Base-by-base conservation (phyloP, 257 asterid species). In the Penstemon eatonii region DNA sequence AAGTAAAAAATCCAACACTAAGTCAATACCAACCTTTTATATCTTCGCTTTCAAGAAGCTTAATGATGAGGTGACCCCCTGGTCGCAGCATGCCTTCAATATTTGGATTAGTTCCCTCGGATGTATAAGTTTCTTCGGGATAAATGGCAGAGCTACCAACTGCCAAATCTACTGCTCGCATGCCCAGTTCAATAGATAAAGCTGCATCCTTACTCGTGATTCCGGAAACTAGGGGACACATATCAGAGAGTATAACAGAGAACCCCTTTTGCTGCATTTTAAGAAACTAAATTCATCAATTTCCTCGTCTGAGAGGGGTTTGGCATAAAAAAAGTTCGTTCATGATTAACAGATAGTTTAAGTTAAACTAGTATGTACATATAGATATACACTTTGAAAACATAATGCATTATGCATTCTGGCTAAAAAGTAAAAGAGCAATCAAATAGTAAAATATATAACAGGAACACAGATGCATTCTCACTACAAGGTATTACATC, bases 211-310 rank as follows among this genome's bases (percentile, higher is more conserved):
- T 83, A 55, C 80, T 75, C 15, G 88, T 75, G 80, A 91, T 91
- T 73, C 98, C 98, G 56, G 98, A 87, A 78, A 91, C 95, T 60
- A 63, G 70, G 61, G 96, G 98, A 59, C 98, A 91, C 98, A 91
- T 89, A 65, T 91, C 98, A 4, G 98, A 91, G 45, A 91, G 89
- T 77, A 91, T 72, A 60, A 87, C 91, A 0, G 89, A 86, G 73
- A 92, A 92, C 40, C 96, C 98, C 19, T 81, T 82, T 79, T 83
- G 72, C 96, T 92, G 94, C 80, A 83, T 38, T 72, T 46, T 33
- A 42, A 60, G 62, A 49, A 60, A 57, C 36, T 8, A 58, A 44
- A 37, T 51, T 8, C 37, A 52, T 66, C 55, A 67, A 19, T 25
- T 25, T 25, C 33, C 33, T n/a, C n/a, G n/a, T n/a, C n/a, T n/a